Base-by-base conservation (phyloP, 1,284 basidiomycete species). In the Baeospora myosura region DNA sequence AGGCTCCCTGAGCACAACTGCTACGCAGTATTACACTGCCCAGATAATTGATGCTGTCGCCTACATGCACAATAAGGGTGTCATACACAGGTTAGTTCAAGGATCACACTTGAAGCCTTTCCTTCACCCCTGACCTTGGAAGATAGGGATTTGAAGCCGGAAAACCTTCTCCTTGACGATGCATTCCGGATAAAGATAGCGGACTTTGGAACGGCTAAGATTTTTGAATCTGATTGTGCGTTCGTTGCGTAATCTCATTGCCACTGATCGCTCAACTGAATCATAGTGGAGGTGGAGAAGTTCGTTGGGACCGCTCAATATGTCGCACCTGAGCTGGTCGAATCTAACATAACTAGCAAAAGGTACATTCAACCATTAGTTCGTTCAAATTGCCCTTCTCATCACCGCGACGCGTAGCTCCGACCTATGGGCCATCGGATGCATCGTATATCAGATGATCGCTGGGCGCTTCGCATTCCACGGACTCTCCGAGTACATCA, bases 251-350 rank as follows among this genome's bases (percentile, higher is more conserved):
- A 42, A 48, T 26, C 30, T 45, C 33, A 45, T 16, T 49, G 49
- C 37, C 33, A 47, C 48, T 21, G 16, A 46, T 39, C 52, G 52
- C 46, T 49, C 37, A 36, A 42, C 22, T 39, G 24, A 28, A 22
- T 44, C 23, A 4, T 51, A 74, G 73, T 61, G 41, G 67, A 75
- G 52, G 66, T 71, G 18, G 72, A 83, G 8, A 81, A 78, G 49
- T 98, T 96, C 63, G 96, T 98, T 17, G 95, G 95, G 7, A 96
- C 94, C 1, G 91, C 95, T 0, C 92, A 97, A 54, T 98, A 98
- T 57, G 88, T 97, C 45, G 85, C 88, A 7, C 95, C 95, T 0
- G 95, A 98, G 62, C 72, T 98, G 7, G 67, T 98, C 16, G 78
- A 84, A 43, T 74, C 76, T 36, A 84, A 85, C 49, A 77, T 79